Conservation (phyloP, 768 basidiomycete species). For the Leccinum olivaceopallidum region DNA sequence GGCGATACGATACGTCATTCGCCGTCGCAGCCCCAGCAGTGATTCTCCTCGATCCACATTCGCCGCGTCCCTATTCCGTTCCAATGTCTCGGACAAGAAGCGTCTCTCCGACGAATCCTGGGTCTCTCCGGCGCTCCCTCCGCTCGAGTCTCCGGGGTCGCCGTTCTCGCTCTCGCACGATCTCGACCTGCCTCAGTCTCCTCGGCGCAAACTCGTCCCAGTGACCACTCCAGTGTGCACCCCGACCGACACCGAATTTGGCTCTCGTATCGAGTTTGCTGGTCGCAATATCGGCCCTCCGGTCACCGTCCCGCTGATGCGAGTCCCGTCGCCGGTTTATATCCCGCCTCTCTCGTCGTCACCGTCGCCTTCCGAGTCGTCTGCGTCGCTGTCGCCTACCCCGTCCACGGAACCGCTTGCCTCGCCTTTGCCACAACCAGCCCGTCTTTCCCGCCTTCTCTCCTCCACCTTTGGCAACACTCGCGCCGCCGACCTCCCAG, state of each 20-base stretch:
- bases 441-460: constrained; percentile 23
- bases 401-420: constrained; percentile 17
- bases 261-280: constrained; percentile 5
- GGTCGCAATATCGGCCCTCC: background rate
- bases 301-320: constrained; percentile 13
- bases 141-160: constrained; percentile 7
- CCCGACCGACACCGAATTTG: constrained; percentile 25
- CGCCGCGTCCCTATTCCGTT: constrained; percentile 1
- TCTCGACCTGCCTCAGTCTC: constrained; percentile 13
- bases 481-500: constrained; percentile 5
- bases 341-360: constrained; percentile 24
- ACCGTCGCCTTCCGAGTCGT: constrained; percentile 8
- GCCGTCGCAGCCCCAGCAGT: constrained; percentile 9
- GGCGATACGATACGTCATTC: constrained; percentile 11
- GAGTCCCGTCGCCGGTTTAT: constrained; percentile 24
- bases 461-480: constrained; percentile 21
- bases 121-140: constrained; percentile 21
- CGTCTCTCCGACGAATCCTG: constrained; percentile 30
- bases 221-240: constrained; percentile 21
- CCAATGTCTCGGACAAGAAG: constrained; percentile 6
- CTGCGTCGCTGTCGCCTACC: constrained; percentile 16
- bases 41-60: constrained; percentile 13
- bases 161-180: constrained; percentile 9
- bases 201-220: constrained; percentile 15
- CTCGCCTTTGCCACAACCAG: constrained; percentile 2